phyloP scores from a whole-genome alignment of 768 basidiomycete genomes.

The Pulveroboletus sp. region DNA sequence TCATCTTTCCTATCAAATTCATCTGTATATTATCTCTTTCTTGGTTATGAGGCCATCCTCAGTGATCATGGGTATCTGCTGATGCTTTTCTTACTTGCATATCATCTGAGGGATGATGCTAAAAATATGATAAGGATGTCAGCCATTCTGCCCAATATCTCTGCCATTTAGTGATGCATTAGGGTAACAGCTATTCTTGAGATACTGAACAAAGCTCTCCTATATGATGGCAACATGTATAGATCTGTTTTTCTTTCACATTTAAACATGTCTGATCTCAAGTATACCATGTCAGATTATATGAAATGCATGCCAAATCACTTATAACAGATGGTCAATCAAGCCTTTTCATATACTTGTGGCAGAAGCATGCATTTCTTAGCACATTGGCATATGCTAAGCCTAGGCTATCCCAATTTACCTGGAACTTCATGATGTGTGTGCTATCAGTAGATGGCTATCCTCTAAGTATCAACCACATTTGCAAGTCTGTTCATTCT shows the following conservation, averaged over 20 bases:
- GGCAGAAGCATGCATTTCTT: not conserved
- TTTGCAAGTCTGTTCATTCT: not conserved
- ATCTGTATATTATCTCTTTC: not conserved
- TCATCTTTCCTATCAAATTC: not conserved
- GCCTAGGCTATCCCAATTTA: not conserved
- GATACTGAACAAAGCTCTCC: no score
- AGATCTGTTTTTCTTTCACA: no score
- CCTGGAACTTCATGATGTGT: not conserved
- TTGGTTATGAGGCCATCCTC: not conserved
- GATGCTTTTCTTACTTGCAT: not conserved
- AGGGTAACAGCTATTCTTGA: no score
- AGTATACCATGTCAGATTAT: no score
- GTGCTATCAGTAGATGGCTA: not conserved
- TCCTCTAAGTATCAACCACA: not conserved
- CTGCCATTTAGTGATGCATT: not conserved
- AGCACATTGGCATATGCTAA: not conserved
- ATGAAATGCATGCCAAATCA: no score
- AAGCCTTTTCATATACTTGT: not conserved
- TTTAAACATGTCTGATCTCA: no score
- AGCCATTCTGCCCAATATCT: not conserved
- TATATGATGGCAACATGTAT: no score
- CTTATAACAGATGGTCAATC: no score
- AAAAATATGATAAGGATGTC: not conserved
- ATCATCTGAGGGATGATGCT: not conserved
- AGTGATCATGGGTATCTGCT: not conserved